Base-by-base conservation (phyloP, 2,329 filamentous ascomycete species). In the Diaporthe aspalathi region DNA sequence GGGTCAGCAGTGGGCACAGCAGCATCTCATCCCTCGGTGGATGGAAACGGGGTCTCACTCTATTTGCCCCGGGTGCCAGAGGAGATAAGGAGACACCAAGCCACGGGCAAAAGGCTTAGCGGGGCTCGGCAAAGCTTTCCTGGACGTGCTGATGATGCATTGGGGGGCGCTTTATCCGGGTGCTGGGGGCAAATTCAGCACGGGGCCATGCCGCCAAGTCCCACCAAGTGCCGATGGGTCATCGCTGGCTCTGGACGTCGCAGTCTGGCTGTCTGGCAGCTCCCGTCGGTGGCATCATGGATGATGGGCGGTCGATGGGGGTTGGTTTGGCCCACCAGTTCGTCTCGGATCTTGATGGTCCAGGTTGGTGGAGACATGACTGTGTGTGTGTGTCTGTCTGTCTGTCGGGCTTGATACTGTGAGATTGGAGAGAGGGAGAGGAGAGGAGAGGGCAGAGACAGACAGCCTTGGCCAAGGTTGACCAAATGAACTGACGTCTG, bases 61-160 rank as follows among this genome's bases (percentile, higher is more conserved):
- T 32, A 8, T 5, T 32, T 32, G 32, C 32, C 32, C 32, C 32
- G 5, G 32, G 5, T 32, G 32, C 35, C 9, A 38, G 35, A 35
- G 27, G 2, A 49, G 40, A 65, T 38, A 50, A 38, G 60, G 12
- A 50, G 60, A 38, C 60, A 50, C 27, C 60, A 50, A 65, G 60
- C 27, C 12, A 24, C 43, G 60, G 60, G 43, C 27, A 63, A 63
- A 35, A 63, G 17, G 60, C 60, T 65, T 65, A 65, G 45, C 43
- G 60, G 45, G 43, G n/a, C 60, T 65, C 60, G 60, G 60, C 60
- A 50, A 65, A 65, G 60, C 60, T 65, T 65, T 50, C 60, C 45
- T 14, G 5, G 60, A 62, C 38, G 57, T 38, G 35, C 35, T 38
- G 35, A 38, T 27, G 57, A 32, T 47, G 57, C 43, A 14, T 49